A percentile compares a stretch with the other conserved stretches of the same genome.
phyloP scores from a whole-genome alignment of 106 monocot species.

The Dendrobium catenatum region DNA sequence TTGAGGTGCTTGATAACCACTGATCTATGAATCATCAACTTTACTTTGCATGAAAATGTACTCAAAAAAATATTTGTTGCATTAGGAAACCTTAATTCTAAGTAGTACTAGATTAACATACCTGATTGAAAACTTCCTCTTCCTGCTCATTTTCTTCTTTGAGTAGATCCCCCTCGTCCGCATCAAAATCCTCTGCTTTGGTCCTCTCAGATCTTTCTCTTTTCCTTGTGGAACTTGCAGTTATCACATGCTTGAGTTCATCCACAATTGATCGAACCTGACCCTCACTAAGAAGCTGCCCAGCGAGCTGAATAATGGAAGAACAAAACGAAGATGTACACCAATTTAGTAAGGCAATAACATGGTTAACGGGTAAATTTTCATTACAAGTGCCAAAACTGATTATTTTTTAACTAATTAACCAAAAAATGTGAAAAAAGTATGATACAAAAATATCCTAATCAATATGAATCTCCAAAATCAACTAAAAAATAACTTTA shows the following conservation, averaged over 20 bases:
- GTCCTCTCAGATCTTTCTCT: constrained; percentile 77
- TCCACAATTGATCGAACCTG: constrained; percentile 80
- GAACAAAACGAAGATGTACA: neutral
- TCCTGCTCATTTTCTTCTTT: constrained; percentile 97
- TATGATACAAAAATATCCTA: neutral
- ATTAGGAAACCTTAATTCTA: too few relatives aligned
- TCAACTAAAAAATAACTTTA: neutral
- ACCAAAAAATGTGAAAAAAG: neutral
- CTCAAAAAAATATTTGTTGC: too few relatives aligned
- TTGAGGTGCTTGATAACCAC: too few relatives aligned
- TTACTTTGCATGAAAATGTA: too few relatives aligned
- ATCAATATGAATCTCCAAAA: neutral
- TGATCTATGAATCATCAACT: too few relatives aligned
- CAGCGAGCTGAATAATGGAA: constrained; percentile 52
- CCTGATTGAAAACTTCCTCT: constrained; percentile 91
- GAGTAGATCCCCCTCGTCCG: constrained; percentile 87
- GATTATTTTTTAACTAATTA: neutral
- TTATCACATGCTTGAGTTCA: constrained; percentile 88
- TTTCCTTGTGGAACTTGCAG: constrained; percentile 75
- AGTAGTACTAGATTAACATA: constrained; percentile 12
- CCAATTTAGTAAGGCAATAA: neutral
- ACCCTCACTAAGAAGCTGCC: constrained; percentile 62
- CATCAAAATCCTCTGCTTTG: constrained; percentile 90
- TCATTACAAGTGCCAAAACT: neutral
- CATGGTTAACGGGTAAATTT: neutral